These are phyloP conservation scores for Erythrobasidium hasegawianum DNA, from an alignment of 1,284 basidiomycete species.

Conservation along the genomic window DNA sequence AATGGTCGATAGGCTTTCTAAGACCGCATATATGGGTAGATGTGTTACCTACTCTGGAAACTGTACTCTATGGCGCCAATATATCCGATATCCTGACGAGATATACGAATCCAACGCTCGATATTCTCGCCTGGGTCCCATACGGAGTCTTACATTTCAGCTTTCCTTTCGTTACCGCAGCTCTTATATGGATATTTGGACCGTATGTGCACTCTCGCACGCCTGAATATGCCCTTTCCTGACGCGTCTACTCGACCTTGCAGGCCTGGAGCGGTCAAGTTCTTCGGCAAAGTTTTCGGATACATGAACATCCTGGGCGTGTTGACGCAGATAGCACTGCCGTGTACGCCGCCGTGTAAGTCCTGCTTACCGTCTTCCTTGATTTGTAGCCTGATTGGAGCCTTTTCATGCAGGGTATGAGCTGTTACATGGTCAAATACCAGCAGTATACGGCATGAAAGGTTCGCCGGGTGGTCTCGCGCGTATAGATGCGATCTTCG, in stretches of 20 bases:
- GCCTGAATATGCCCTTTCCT: too few species aligned
- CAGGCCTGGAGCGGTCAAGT: constrained; percentile 63
- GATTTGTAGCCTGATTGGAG: background rate
- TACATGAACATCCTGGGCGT: constrained; percentile 92
- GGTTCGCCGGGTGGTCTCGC: constrained; percentile 90
- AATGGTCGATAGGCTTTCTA: constrained; percentile 71
- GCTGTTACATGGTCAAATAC: constrained; percentile 90
- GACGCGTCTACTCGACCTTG: background rate
- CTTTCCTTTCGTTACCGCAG: constrained; percentile 73
- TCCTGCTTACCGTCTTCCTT: constrained; percentile 35
- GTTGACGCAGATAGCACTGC: constrained; percentile 80
- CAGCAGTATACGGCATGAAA: constrained; percentile 84
- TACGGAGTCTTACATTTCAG: constrained; percentile 91
- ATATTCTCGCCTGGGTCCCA: constrained; percentile 91
- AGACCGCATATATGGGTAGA: constrained; percentile 85
- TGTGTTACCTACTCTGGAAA: constrained; percentile 87
- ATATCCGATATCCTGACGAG: constrained; percentile 93
- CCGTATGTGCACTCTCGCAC: constrained; percentile 56
- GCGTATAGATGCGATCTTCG: constrained; percentile 86
- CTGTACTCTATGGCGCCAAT: constrained; percentile 91
- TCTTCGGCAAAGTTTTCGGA: constrained; percentile 85
- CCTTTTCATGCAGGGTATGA: constrained; percentile 72
- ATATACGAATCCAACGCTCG: constrained; percentile 84
- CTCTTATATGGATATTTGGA: constrained; percentile 73
- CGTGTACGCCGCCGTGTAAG: constrained; percentile 81